A percentile compares a stretch with the other conserved stretches of the same genome.
phyloP scores from a whole-genome alignment of 2,329 filamentous ascomycete genomes.

The Coniochaeta sp. region DNA sequence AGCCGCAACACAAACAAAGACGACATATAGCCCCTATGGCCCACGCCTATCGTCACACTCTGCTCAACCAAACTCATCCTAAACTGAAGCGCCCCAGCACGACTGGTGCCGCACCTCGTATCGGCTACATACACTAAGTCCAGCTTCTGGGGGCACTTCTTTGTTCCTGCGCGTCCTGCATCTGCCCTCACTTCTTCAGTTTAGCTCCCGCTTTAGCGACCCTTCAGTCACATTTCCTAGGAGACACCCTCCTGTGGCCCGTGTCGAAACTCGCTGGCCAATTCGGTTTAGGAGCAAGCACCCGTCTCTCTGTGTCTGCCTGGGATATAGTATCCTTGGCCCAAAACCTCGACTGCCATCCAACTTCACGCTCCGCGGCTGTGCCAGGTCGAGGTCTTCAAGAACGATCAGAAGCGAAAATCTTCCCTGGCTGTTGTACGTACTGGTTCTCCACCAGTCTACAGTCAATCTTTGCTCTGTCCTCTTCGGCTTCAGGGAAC shows the following conservation, averaged over 20 bases:
- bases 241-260: conserved; percentile 11
- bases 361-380: not conserved
- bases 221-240: not conserved
- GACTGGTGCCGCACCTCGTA: not conserved
- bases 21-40: conserved; percentile 10
- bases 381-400: not conserved
- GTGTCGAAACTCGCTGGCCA: not conserved
- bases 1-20: conserved; percentile 22
- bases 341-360: not conserved
- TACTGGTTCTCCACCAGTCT: not conserved
- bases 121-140: not conserved
- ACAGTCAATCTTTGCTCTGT: not conserved
- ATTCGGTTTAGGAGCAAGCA: not conserved
- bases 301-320: not conserved
- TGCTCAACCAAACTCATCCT: conserved; percentile 14
- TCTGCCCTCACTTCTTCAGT: not conserved
- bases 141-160: not conserved
- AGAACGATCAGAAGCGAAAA: not conserved
- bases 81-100: conserved; percentile 14
- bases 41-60: conserved; percentile 5
- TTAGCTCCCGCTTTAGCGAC: not conserved
- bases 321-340: not conserved
- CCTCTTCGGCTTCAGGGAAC: not conserved
- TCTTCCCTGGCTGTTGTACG: not conserved
- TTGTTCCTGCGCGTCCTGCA: not conserved